Evolutionary conservation across 768 basidiomycete genomes (phyloP).

Genomic region (Boletus huronensis): DNA sequence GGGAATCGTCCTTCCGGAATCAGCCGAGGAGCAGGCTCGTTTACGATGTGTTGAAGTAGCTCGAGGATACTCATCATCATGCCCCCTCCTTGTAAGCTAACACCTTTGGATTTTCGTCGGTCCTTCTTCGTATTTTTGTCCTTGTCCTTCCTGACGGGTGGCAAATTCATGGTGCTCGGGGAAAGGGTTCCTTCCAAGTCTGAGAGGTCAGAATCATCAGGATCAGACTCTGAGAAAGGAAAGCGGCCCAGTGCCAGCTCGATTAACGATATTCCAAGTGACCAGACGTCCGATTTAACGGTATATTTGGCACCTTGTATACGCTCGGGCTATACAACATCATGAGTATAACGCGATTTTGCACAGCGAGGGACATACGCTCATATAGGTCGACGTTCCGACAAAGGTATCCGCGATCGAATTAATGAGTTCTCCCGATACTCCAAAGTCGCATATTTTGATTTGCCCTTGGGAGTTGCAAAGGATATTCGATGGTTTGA

Average conservation of each 20-base stretch:
- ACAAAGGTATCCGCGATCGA: slow-evolving; percentile 99
- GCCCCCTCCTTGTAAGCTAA: slow-evolving; percentile 88
- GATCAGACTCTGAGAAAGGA: slow-evolving; percentile 84
- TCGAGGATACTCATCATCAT: slow-evolving; percentile 99
- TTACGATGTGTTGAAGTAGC: slow-evolving; percentile 95
- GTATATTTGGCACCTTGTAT: slow-evolving; percentile 99
- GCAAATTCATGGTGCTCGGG: slow-evolving; percentile 53
- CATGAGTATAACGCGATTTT: slow-evolving; percentile 13
- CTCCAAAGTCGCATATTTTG: slow-evolving; percentile 99
- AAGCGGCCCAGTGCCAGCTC: slow-evolving; percentile 96
- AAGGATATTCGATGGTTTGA: slow-evolving; percentile 98
- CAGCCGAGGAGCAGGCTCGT: slow-evolving; percentile 91
- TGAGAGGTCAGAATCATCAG: slow-evolving; percentile 72
- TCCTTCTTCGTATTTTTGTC: slow-evolving; percentile 62
- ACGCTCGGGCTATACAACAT: slow-evolving; percentile 78
- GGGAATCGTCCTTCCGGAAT: slow-evolving; percentile 74
- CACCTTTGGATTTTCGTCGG: slow-evolving; percentile 86
- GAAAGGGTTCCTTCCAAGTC: slow-evolving; percentile 81
- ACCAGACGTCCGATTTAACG: slow-evolving; percentile 99
- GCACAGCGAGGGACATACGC: slow-evolving; percentile 53
- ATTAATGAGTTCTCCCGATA: slow-evolving; percentile 98
- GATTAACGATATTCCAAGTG: slow-evolving; percentile 93
- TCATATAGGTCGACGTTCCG: slow-evolving; percentile 99
- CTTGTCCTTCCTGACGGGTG: slow-evolving; percentile 35
- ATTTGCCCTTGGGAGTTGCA: slow-evolving; percentile 93